Evolutionary conservation across 371 early-diverging fungal genomes (phyloP), one percentile per base, ranked within the genome.

Genomic region (Blastocladiella emersonii): DNA sequence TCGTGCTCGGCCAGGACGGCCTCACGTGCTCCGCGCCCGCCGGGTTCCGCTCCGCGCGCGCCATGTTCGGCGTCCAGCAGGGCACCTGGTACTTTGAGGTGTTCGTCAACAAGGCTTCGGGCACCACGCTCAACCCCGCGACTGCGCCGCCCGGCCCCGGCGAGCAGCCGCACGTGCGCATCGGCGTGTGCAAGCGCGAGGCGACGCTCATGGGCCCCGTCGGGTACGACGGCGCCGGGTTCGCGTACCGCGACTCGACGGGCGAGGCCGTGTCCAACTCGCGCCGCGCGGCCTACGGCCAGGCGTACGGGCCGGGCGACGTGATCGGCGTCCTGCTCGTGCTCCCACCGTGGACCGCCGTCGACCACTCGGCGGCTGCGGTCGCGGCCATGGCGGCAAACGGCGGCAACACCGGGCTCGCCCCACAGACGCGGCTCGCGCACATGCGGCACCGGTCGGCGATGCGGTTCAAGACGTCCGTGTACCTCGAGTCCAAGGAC

Each of bases 61-160:
- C 85, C 23, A 85, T 81, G 66, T 79, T 80, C 15, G 80, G 83
- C 34, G 84, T 85, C 1, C 73, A 80, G 23, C 82, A 85, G 65
- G 86, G 86, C 8, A 74, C 72, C 36, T 85, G 86, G 86, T 85
- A 71, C 64, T 85, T 80, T 74, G 86, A 85, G 67, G 83, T 82
- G 3, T 74, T 72, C 13, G 71, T 85, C 5, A 76, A 76, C 36
- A 74, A 76, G 23, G 76, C 41, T 0, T 13, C 41, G 41, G 74
- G 27, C 71, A 74, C 8, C 74, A 76, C 64, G 70, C n/a, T n/a
- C n/a, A n/a, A n/a, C n/a, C n/a, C n/a, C n/a, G n/a, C n/a, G n/a
- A n/a, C n/a, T n/a, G n/a, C 66, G 1, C 65, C 69, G 49, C 63
- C 65, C 23, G 70, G 69, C 34, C 72, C 72, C 1, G 65, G 67